These are phyloP conservation scores for Isabelozyma gotoi DNA, from an alignment of 805 yeast species.

Conservation along the genomic window DNA sequence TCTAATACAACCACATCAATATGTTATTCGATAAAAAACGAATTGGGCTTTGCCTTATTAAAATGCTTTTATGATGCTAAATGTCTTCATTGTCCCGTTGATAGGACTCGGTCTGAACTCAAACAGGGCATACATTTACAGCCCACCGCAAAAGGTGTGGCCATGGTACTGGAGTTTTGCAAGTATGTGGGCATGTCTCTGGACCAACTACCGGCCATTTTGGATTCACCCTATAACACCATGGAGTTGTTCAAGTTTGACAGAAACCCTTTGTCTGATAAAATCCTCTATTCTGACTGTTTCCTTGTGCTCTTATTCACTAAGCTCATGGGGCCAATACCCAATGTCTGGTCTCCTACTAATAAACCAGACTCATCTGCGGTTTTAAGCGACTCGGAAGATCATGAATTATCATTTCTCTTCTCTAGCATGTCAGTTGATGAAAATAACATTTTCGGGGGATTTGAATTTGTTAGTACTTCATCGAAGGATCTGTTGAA, in stretches of 20 bases:
- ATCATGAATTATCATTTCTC: neutral
- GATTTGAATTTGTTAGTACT: neutral
- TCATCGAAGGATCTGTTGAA: neutral
- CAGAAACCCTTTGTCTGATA: constrained; percentile 57
- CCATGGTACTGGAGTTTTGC: constrained; percentile 62
- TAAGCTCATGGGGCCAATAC: constrained; percentile 60
- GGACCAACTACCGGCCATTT: constrained; percentile 40
- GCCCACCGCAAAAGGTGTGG: constrained; percentile 90
- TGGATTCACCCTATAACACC: constrained; percentile 62
- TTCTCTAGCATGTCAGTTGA: neutral
- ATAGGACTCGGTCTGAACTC: constrained; percentile 58
- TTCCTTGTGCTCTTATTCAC: constrained; percentile 65
- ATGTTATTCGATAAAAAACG: constrained; percentile 52
- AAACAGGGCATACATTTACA: constrained; percentile 53
- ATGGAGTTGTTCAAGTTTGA: constrained; percentile 71
- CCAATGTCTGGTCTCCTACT: constrained; percentile 68
- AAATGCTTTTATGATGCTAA: constrained; percentile 57
- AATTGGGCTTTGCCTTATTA: constrained; percentile 48
- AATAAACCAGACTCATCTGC: constrained; percentile 45
- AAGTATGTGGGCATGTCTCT: constrained; percentile 51
- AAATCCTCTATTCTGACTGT: constrained; percentile 58
- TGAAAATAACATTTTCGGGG: neutral
- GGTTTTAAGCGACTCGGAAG: neutral
- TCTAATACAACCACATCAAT: constrained; percentile 52
- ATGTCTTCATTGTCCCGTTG: constrained; percentile 72